Evolutionary conservation across 192 early-diverging fungal genomes (phyloP).

Genomic region (Polychytrium aggregatum): DNA sequence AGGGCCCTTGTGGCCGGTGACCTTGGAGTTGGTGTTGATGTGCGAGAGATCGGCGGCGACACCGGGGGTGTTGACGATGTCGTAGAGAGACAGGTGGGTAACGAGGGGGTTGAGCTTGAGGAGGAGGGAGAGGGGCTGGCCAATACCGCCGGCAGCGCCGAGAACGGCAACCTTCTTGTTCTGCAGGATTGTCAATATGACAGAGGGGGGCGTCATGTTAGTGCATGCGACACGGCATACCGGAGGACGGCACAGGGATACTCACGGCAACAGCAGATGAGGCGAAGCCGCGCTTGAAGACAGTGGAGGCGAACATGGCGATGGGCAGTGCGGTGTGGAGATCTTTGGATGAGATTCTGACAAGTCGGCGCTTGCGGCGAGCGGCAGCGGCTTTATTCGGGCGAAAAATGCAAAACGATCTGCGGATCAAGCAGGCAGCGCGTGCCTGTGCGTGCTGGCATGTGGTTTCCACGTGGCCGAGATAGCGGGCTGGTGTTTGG

Average conservation of each 20-base stretch:
- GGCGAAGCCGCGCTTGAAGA: slow-evolving; percentile 43
- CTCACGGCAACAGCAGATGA: slow-evolving; percentile 42
- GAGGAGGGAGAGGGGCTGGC: slow-evolving; percentile 90
- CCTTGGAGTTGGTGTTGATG: slow-evolving; percentile 73
- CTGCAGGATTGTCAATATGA: neutral
- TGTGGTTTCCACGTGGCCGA: too few species aligned
- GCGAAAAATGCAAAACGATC: too few species aligned
- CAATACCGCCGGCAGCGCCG: slow-evolving; percentile 84
- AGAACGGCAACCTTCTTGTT: slow-evolving; percentile 37
- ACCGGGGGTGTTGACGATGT: slow-evolving; percentile 95
- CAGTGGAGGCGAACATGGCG: slow-evolving; percentile 25
- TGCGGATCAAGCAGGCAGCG: too few species aligned
- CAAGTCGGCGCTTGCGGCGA: too few species aligned
- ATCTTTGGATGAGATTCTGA: too few species aligned
- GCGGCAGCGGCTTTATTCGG: too few species aligned
- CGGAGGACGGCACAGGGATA: neutral
- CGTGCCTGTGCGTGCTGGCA: too few species aligned
- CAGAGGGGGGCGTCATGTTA: neutral
- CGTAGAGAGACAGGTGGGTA: slow-evolving; percentile 80
- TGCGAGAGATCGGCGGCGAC: slow-evolving; percentile 93
- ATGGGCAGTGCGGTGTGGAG: too few species aligned
- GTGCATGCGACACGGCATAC: neutral
- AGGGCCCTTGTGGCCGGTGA: slow-evolving; percentile 58
- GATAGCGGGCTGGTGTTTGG: too few species aligned
- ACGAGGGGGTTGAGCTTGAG: slow-evolving; percentile 82